Evolutionary conservation across 2,329 filamentous ascomycete genomes (phyloP), one percentile per base, ranked within the genome.

Genomic region (Xylaria sp.): DNA sequence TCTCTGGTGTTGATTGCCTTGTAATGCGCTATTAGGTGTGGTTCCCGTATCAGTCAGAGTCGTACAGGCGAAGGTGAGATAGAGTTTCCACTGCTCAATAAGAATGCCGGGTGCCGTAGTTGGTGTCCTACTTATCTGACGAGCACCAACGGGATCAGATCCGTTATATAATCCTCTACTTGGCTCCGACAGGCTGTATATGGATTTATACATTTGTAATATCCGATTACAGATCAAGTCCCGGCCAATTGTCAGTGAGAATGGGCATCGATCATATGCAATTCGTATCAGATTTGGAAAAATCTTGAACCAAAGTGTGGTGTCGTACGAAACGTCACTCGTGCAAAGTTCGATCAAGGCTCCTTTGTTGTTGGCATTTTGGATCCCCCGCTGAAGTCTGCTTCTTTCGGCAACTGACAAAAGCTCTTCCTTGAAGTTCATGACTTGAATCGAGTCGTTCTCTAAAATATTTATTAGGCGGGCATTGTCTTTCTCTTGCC

Each of bases 1-100:
- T 43, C 94, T 86, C 4, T 87, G 84, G 75, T 98, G 94, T 66
- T 96, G 90, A 37, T 83, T 83, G 63, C 84, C 84, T 68, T 83
- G 83, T 6, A 80, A 76, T 1, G 80, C 80, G 11, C 82, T 80
- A 29, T 88, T 81, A 57, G 87, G 85, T 21, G 83, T 82, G 58
- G 81, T 87, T 9, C 92, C 92, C 9, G 92, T 86, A 67, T 95
- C 95, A 37, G 91, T 93, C 58, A 99, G 82, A 0, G 95, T 98
- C 9, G 94, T 97, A 77, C 96, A 99, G 9, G 94, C 95, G 78
- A 99, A 97, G 57, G 97, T 93, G 25, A 99, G 83, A 74, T 98
- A 98, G 2, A 98, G 81, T 76, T 97, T 98, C 94, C 94, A 99
- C 74, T 99, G 95, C 76, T 98, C 96, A 60, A 99, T 87, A 59